Percentiles rank a stretch among this genome's conserved stretches.
Evolutionary conservation across 1,139 yeast genomes (phyloP).

Genomic region (Blastobotrys aristatus): DNA sequence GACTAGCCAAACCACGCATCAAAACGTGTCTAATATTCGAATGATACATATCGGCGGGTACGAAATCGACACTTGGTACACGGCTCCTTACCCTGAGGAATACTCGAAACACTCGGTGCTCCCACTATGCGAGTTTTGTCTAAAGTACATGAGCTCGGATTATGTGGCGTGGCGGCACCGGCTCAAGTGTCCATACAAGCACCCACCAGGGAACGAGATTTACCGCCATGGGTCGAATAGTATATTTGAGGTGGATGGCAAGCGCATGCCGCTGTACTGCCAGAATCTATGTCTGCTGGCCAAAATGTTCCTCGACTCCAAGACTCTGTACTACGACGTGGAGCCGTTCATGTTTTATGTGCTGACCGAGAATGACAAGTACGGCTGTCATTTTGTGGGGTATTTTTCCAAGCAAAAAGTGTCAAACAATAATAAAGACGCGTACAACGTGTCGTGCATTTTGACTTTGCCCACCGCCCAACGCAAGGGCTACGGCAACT

Average conservation of each 20-base stretch:
- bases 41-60: slow-evolving; percentile 62
- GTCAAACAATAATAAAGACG: slow-evolving; percentile 26
- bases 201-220: slow-evolving; percentile 91
- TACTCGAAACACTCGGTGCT: slow-evolving; percentile 58
- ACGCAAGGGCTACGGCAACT: slow-evolving; percentile 82
- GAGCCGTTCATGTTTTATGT: slow-evolving; percentile 91
- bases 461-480: slow-evolving; percentile 85
- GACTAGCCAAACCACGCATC: slow-evolving; percentile 5
- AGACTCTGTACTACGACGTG: slow-evolving; percentile 88
- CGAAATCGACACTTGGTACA: slow-evolving; percentile 87
- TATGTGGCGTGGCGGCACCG: slow-evolving; percentile 65
- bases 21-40: slow-evolving; percentile 38
- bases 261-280: slow-evolving; percentile 75
- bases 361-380: slow-evolving; percentile 61
- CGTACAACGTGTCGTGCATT: slow-evolving; percentile 87
- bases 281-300: slow-evolving; percentile 87
- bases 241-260: slow-evolving; percentile 90
- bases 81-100: slow-evolving; percentile 91
- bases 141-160: slow-evolving; percentile 73
- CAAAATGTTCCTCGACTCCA: slow-evolving; percentile 81
- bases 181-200: slow-evolving; percentile 59
- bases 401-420: slow-evolving; percentile 88
- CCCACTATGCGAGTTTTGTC: slow-evolving; percentile 79
- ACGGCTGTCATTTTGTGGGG: slow-evolving; percentile 77
- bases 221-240: slow-evolving; percentile 62